Evolutionary conservation across 371 early-diverging fungal species (phyloP), one percentile per base, ranked within the genome.

Genomic region (Mortierella sp.): DNA sequence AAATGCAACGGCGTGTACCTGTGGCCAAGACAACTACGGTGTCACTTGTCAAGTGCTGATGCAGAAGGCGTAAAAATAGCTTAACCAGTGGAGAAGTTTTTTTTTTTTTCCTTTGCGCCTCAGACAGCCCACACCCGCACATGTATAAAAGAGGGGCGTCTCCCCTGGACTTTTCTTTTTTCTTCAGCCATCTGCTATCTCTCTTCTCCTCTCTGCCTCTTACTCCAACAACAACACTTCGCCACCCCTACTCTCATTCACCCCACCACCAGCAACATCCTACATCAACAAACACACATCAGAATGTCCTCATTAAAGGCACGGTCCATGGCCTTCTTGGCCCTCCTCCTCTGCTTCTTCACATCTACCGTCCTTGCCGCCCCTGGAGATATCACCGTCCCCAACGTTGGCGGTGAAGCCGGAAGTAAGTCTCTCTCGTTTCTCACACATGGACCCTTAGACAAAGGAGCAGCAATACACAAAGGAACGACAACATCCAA

Each of bases 341-440:
- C 73, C 76, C 55, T 80, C 77, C 46, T 83, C 34, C 73, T 84
- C 74, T 84, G 81, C 78, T 75, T 84, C 76, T 69, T 80, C 74
- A 73, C 78, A 69, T 64, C 85, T 48, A 59, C 71, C 0, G 75
- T 70, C 46, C n/a, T 67, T 4, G 85, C 85, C 24, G 67, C 28
- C 13, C 81, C 59, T 13, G 69, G 21, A 1, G 57, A 74, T 3
- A 40, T 37, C 10, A n/a, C 67, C 3, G 31, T 67, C 16, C 75
- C 77, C 1, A 54, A 69, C 31, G 14, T 50, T 40, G 74, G 69
- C 0, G 54, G 64, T 16, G 46, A n/a, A 28, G 11, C 5, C 16
- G 85, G 85, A 54, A 37, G 80, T 83, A 83, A 77, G 80, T 69
- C 10, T 40, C 43, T 40, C 6, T 40, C 43, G 2, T 26, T n/a